These are phyloP conservation scores for Bipolaris zeicola DNA, from an alignment of 2,329 filamentous ascomycete species.

Conservation along the genomic window DNA sequence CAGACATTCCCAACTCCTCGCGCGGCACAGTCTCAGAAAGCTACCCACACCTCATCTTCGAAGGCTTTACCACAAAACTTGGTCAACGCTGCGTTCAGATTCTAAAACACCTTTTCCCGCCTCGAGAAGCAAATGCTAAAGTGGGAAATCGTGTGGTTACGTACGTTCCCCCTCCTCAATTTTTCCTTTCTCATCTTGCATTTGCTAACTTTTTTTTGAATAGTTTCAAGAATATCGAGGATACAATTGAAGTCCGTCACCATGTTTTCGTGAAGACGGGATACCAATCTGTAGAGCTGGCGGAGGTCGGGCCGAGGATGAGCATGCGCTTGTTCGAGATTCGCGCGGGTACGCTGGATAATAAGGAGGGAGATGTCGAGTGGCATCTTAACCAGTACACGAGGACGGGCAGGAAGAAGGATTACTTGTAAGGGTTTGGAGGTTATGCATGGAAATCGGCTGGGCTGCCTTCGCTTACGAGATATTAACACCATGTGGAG, in stretches of 20 bases:
- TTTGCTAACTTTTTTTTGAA: not conserved
- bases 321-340: constrained; percentile 98
- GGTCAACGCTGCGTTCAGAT: constrained; percentile 86
- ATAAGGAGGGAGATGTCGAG: constrained; percentile 93
- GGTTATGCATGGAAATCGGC: not conserved
- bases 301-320: constrained; percentile 74
- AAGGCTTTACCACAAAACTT: constrained; percentile 82
- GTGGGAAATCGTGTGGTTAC: constrained; percentile 81
- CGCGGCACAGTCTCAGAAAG: constrained; percentile 65
- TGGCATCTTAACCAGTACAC: constrained; percentile 98
- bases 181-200: not conserved
- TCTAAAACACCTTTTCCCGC: constrained; percentile 91
- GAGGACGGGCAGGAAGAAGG: constrained; percentile 91
- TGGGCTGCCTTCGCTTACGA: not conserved
- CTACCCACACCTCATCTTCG: constrained; percentile 86
- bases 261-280: constrained; percentile 94
- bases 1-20: constrained; percentile 87
- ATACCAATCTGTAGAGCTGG: constrained; percentile 73
- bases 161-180: not conserved
- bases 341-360: constrained; percentile 85
- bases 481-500: not conserved
- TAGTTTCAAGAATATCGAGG: constrained; percentile 78
- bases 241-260: constrained; percentile 86
- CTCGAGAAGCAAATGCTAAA: constrained; percentile 78
- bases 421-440: constrained; percentile 68